These are phyloP conservation scores for Botrytis sinoallii DNA, from an alignment of 2,329 filamentous ascomycete genomes.

Conservation along the genomic window DNA sequence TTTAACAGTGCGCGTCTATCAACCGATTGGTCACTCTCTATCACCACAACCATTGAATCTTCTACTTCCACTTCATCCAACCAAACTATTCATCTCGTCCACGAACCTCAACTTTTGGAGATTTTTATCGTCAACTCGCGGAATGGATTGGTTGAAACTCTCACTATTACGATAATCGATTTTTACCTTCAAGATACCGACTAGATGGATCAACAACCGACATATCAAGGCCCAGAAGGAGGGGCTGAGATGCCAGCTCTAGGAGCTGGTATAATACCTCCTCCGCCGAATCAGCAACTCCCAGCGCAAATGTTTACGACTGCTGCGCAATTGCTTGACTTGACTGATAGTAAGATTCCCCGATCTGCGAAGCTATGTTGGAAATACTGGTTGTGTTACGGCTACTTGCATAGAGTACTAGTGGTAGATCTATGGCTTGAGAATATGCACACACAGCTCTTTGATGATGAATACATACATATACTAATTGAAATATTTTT, in stretches of 20 bases:
- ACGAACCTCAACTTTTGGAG: slow-evolving; percentile 10
- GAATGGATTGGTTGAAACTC: slow-evolving; percentile 31
- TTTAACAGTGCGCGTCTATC: slow-evolving; percentile 2
- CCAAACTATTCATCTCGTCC: slow-evolving; percentile 4
- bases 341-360: slow-evolving; percentile 83
- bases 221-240: slow-evolving; percentile 39
- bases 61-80: background rate
- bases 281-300: slow-evolving; percentile 54
- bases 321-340: slow-evolving; percentile 87
- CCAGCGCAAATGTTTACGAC: slow-evolving; percentile 98
- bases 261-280: slow-evolving; percentile 26
- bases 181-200: slow-evolving; percentile 28
- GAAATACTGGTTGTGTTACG: background rate
- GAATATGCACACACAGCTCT: background rate
- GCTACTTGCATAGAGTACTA: background rate
- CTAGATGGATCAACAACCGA: slow-evolving; percentile 54
- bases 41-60: background rate
- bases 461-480: slow-evolving; percentile 1
- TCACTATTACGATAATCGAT: slow-evolving; percentile 25
- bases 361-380: background rate
- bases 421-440: background rate
- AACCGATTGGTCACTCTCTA: slow-evolving; percentile 7
- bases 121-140: slow-evolving; percentile 18
- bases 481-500: background rate
- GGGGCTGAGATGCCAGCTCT: slow-evolving; percentile 24